phyloP scores from a whole-genome alignment of 2,329 filamentous ascomycete genomes.

The Penicillium thymicola region DNA sequence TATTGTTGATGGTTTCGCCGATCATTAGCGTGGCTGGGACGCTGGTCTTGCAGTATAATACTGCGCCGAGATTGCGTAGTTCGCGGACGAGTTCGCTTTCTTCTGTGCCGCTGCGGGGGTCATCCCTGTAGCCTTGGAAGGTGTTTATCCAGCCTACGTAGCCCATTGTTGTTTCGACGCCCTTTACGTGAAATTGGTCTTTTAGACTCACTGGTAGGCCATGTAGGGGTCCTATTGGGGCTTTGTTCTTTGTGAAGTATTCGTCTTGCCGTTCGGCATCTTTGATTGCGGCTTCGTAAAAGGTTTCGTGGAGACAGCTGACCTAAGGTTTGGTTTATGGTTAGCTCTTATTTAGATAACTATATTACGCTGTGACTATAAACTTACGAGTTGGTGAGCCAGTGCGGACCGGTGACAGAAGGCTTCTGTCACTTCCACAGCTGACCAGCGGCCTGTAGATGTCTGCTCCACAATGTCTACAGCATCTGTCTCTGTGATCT shows the following conservation, averaged over 20 bases:
- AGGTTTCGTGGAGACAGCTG: slow-evolving; percentile 54
- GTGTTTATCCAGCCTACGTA: slow-evolving; percentile 65
- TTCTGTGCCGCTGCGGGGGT: slow-evolving; percentile 48
- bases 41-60: slow-evolving; percentile 55
- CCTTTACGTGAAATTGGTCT: slow-evolving; percentile 49
- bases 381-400: slow-evolving; percentile 56
- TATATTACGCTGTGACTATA: neutral
- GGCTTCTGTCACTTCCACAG: slow-evolving; percentile 53
- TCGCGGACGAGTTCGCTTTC: slow-evolving; percentile 59
- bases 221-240: slow-evolving; percentile 58
- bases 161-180: slow-evolving; percentile 58
- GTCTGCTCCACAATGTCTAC: slow-evolving; percentile 56
- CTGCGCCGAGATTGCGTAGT: slow-evolving; percentile 52
- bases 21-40: slow-evolving; percentile 56
- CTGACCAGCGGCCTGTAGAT: slow-evolving; percentile 53
- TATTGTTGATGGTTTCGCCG: slow-evolving; percentile 60
- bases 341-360: neutral
- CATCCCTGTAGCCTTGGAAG: slow-evolving; percentile 54
- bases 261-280: slow-evolving; percentile 50
- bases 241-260: slow-evolving; percentile 42
- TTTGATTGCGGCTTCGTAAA: slow-evolving; percentile 52
- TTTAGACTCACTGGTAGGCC: slow-evolving; percentile 58
- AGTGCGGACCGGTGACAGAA: slow-evolving; percentile 57
- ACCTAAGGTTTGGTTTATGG: slow-evolving; percentile 24
- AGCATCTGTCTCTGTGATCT: slow-evolving; percentile 61